These are phyloP conservation scores for Penicillium sclerotiorum DNA, from an alignment of 2,329 filamentous ascomycete genomes.

Conservation along the genomic window DNA sequence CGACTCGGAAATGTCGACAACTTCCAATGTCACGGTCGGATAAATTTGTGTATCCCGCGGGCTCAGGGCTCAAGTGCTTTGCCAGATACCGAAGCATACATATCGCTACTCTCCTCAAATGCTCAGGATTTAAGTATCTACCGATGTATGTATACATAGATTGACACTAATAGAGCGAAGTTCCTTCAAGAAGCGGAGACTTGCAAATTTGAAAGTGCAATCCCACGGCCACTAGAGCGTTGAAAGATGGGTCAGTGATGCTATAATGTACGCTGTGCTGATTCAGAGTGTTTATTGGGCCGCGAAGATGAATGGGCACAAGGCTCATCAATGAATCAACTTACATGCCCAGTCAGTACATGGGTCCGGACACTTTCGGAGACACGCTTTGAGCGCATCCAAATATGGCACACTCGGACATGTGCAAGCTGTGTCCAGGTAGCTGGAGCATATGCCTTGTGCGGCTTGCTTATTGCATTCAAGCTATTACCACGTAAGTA, in stretches of 20 bases:
- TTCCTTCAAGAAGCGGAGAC: not conserved
- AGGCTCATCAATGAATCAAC: not conserved
- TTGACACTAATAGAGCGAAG: not conserved
- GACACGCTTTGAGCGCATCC: not conserved
- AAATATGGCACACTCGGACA: slow-evolving; percentile 3
- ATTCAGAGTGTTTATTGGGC: not conserved
- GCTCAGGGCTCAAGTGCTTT: too few species aligned
- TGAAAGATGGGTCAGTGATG: not conserved
- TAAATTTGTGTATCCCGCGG: too few species aligned
- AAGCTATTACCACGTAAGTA: not conserved
- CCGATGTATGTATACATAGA: too few species aligned
- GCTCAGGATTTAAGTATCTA: too few species aligned
- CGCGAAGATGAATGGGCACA: not conserved
- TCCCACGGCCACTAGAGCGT: not conserved
- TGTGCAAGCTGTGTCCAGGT: slow-evolving; percentile 1
- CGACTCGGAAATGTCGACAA: too few species aligned
- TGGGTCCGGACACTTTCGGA: not conserved
- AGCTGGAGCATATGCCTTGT: not conserved
- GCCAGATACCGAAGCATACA: too few species aligned
- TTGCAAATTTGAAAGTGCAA: not conserved
- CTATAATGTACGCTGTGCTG: too few species aligned
- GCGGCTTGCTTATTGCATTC: slow-evolving; percentile 8
- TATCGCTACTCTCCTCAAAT: too few species aligned
- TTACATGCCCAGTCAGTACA: slow-evolving; percentile 4
- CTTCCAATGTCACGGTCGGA: too few species aligned